phyloP scores from a whole-genome alignment of 345 rosid species.

The Rhodamnia argentea region DNA sequence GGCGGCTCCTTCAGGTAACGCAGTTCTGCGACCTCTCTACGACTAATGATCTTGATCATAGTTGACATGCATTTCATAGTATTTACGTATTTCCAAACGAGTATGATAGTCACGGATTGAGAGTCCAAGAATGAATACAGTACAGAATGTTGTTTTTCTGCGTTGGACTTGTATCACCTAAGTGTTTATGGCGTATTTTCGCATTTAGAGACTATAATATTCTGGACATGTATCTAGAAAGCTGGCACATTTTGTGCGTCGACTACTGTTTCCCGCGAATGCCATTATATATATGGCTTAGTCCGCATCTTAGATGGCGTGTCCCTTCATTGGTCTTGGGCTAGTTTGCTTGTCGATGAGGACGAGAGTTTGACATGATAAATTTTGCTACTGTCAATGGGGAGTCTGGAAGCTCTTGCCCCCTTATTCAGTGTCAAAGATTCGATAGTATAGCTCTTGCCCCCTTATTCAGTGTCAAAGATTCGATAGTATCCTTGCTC shows the following conservation, averaged over 20 bases:
- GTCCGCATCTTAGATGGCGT: not conserved
- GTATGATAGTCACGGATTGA: not conserved
- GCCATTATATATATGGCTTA: not conserved
- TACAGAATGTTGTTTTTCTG: not conserved
- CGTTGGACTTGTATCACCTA: not conserved
- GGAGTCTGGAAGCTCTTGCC: not conserved
- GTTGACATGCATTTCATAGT: not conserved
- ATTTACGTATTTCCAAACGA: not conserved
- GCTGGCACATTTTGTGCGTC: not conserved
- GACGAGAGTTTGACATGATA: not conserved
- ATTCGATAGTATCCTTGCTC: not conserved
- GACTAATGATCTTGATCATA: not conserved
- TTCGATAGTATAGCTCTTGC: not conserved
- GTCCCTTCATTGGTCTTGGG: not conserved
- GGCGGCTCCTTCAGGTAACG: constrained; percentile 94
- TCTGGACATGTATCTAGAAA: not conserved
- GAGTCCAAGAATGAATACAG: not conserved
- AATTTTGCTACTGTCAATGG: not conserved
- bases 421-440: not conserved
- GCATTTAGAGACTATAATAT: not conserved
- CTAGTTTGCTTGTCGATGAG: not conserved
- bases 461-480: not conserved
- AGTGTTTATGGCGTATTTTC: not conserved
- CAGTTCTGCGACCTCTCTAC: not conserved
- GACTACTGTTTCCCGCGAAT: not conserved